Percentiles rank a stretch among this genome's conserved stretches.
Evolutionary conservation across 768 basidiomycete genomes (phyloP).

Genomic region (Suillus lakei): DNA sequence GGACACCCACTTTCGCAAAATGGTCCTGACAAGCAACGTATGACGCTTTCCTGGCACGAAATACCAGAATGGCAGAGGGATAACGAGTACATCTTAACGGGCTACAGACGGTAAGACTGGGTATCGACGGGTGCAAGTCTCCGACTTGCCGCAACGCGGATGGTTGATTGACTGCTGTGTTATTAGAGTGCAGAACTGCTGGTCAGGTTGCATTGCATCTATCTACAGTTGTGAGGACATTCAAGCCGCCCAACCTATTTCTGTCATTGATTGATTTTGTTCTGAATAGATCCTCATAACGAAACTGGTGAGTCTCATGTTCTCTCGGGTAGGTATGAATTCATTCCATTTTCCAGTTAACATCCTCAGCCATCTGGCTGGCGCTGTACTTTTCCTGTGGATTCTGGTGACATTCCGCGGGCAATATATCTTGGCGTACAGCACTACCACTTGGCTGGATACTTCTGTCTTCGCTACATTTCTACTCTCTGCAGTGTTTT

Average conservation of each 20-base stretch:
- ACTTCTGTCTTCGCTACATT: conserved; percentile 65
- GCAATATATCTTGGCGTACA: conserved; percentile 54
- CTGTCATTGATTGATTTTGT: conserved; percentile 21
- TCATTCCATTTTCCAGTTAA: conserved; percentile 59
- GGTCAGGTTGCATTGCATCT: conserved; percentile 65
- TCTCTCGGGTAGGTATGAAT: conserved; percentile 2
- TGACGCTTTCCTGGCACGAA: conserved; percentile 57
- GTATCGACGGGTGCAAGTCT: conserved; percentile 8
- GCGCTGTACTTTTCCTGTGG: conserved; percentile 62
- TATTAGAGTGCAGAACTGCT: conserved; percentile 59
- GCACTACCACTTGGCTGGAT: conserved; percentile 65
- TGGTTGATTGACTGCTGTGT: conserved; percentile 8
- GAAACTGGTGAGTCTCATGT: conserved; percentile 59
- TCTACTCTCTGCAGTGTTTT: conserved; percentile 71
- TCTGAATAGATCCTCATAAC: conserved; percentile 69
- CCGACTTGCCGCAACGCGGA: conserved; percentile 7
- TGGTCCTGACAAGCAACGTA: conserved; percentile 6
- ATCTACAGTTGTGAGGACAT: conserved; percentile 65
- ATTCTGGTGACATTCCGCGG: conserved; percentile 58
- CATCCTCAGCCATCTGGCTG: conserved; percentile 83
- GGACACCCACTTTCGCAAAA: conserved; percentile 2
- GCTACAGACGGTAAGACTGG: conserved; percentile 65
- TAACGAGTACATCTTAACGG: conserved; percentile 72
- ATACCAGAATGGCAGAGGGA: conserved; percentile 73
- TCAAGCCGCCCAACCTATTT: conserved; percentile 14